Base-by-base conservation (phyloP, 768 basidiomycete genomes). In the Suillus lakei region DNA sequence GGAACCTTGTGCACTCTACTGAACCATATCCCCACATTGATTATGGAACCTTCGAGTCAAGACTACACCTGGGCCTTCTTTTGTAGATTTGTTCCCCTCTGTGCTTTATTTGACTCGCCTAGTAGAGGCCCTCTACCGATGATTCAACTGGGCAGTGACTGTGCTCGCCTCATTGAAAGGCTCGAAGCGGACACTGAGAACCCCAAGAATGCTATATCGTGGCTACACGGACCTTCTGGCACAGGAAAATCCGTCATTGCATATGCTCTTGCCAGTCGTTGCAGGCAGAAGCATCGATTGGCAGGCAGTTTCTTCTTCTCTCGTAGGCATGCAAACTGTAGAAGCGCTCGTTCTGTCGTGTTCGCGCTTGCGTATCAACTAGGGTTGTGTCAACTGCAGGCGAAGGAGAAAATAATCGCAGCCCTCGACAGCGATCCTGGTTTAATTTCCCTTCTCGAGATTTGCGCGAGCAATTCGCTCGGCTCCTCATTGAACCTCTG, bases 201-300 rank as follows among this genome's bases (percentile, higher is more conserved):
- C 0, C 16, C 56, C 10, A 28, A 1, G 5, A 59, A 41, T 21
- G 0, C 16, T 39, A 39, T 59, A 18, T 21, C 18, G 1, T 59
- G 56, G 56, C 18, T 59, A 1, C 56, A 59, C 16, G 56, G 26
- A 41, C 38, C 38, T 5, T 12, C 26, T 12, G 56, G 56, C 2
- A 7, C 38, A 1, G 56, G 56, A 12, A 59, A 59, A 28, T 28
- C 56, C 6, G 56, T 59, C 23, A 59, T 59, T 59, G 56, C 56
- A 21, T 21, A 59, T 6, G 41, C 5, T 41, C 38, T 59, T 59
- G 56, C 56, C 3, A 59, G 56, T 59, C 56, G 26, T 28, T 59
- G 26, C 38, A 59, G 16, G 1, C 38, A 59, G 18, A 59, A 59
- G 10, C 5, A 38, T 41, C 18, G 5, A 23, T 41, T 59, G 38